Conservation (phyloP, 345 rosid genomes). For the Syzygium aqueum region DNA sequence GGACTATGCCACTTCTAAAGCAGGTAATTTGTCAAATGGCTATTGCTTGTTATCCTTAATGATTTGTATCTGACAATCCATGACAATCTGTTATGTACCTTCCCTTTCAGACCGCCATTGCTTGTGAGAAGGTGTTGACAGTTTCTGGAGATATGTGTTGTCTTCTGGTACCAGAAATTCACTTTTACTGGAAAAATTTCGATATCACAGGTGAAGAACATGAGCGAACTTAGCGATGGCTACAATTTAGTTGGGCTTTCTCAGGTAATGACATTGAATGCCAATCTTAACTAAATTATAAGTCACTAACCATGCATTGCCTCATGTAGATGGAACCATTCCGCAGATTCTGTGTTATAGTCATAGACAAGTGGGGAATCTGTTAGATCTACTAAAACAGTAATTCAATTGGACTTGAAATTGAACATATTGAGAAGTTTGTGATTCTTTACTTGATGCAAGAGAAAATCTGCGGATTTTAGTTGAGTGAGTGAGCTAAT, state of each 20-base stretch:
- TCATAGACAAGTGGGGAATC: not conserved
- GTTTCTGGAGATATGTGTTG: conserved; percentile 6
- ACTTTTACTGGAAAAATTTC: not conserved
- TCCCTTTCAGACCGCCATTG: conserved; percentile 61
- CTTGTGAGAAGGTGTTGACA: conserved; percentile 69
- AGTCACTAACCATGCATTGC: not conserved
- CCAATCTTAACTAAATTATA: not conserved
- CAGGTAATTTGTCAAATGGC: conserved; percentile 34
- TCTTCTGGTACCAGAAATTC: not conserved
- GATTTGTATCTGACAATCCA: not conserved
- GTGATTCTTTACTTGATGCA: not conserved
- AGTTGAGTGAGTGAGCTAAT: not conserved
- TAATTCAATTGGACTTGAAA: not conserved
- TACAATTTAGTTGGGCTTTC: conserved; percentile 85
- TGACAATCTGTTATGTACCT: not conserved
- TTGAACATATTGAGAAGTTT: not conserved
- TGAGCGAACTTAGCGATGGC: conserved; percentile 61
- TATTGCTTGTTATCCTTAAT: not conserved
- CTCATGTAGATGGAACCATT: not conserved
- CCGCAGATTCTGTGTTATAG: not conserved
- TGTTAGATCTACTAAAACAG: not conserved
- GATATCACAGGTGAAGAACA: conserved; percentile 23
- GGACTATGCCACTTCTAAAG: conserved; percentile 73
- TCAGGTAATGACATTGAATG: conserved; percentile 36
- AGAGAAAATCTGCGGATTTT: not conserved